Evolutionary conservation across 192 early-diverging fungal genomes (phyloP), one percentile per base, ranked within the genome.

Genomic region (Podochytrium sp.): DNA sequence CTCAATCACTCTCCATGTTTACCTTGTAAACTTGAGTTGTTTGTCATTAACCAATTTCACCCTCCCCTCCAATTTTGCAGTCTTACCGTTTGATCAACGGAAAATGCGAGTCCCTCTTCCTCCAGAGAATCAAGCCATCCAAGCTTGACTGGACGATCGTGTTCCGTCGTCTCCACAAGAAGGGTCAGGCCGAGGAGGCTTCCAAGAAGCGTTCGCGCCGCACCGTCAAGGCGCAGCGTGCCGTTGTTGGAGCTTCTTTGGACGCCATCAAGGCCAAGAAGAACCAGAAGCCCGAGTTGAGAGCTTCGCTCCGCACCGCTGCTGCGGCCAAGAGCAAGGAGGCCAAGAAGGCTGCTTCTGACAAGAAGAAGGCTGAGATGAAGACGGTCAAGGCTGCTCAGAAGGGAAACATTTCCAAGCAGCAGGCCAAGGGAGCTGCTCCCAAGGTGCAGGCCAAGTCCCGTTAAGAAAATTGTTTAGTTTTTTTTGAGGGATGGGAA

Each of bases 81-180:
- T 85, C 86, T 78, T 98, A 93, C 95, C 95, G 92, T 78, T 98
- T 99, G 86, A 84, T 98, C 81, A 94, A 92, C 90, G 94, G 94
- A 61, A 99, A 99, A 92, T 86, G 86, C 79, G 94, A 96, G 86
- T 98, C 96, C 57, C 90, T 95, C 81, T 99, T 98, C 92, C 86
- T 95, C 75, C 96, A 98, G 89, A 89, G 91, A 82, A 88, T 93
- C 86, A 99, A 99, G 92, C 95, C 96, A 49, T 94, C 96, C 79
- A 97, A 97, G 90, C 89, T 99, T 76, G 86, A 87, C 84, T 99
- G 98, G 98, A 98, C 98, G 58, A 86, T 90, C 50, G 91, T 96
- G 74, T 98, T 91, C 94, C 94, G 98, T 82, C 95, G 94, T 87
- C 89, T 96, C 80, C 93, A 98, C 91, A 95, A 95, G 90, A 99